phyloP scores from a whole-genome alignment of 2,329 filamentous ascomycete genomes.

The Cladosporium sp. region DNA sequence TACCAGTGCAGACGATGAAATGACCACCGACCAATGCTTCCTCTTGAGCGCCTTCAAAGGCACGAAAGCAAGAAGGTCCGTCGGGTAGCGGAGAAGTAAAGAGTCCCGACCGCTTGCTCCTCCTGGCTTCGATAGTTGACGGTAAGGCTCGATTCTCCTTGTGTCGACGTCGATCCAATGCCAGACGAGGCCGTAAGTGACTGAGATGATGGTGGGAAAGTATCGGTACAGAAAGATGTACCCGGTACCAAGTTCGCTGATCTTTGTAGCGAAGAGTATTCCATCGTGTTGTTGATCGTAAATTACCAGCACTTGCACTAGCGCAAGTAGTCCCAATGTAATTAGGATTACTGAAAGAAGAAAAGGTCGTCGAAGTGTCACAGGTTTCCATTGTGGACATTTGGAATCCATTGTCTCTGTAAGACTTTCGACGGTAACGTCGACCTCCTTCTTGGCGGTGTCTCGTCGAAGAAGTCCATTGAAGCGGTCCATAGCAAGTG shows the following conservation, averaged over 20 bases:
- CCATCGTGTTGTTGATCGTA: conserved; percentile 41
- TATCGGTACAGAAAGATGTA: conserved; percentile 51
- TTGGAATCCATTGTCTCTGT: neutral
- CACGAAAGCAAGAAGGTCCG: conserved; percentile 48
- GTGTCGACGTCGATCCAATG: conserved; percentile 61
- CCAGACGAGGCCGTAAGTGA: conserved; percentile 59
- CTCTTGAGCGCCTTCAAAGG: conserved; percentile 43
- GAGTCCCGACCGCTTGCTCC: conserved; percentile 51
- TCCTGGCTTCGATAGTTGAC: conserved; percentile 52
- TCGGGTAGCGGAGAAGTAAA: conserved; percentile 57
- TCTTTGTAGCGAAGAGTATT: conserved; percentile 39
- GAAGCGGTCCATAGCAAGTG: conserved; percentile 5
- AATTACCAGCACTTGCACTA: conserved; percentile 49
- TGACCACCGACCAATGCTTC: conserved; percentile 55
- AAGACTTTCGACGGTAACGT: neutral
- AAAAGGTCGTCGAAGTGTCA: conserved; percentile 40
- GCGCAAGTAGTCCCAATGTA: conserved; percentile 38
- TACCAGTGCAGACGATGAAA: conserved; percentile 49
- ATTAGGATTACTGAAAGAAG: conserved; percentile 40
- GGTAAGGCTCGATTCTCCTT: conserved; percentile 61
- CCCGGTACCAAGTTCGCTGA: conserved; percentile 40
- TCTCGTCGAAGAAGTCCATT: neutral
- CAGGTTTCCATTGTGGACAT: conserved; percentile 39
- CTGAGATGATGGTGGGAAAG: conserved; percentile 55
- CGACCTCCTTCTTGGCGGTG: neutral